Conservation (phyloP, 2,329 filamentous ascomycete genomes). For the Chaetomiaceae sp. region DNA sequence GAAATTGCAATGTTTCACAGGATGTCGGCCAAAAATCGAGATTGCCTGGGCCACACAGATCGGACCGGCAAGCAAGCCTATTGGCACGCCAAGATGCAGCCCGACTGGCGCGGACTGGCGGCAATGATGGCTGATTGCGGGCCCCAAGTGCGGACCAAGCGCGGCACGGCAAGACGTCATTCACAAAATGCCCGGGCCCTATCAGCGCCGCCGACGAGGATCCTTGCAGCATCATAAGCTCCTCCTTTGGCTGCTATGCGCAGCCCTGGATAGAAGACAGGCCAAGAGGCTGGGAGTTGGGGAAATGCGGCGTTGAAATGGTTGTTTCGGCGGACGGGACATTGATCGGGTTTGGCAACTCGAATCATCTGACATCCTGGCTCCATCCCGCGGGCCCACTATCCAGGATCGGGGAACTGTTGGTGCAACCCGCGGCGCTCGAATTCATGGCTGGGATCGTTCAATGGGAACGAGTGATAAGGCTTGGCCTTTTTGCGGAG, state of each 20-base stretch:
- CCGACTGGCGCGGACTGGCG: not conserved
- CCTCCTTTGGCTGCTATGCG: not conserved
- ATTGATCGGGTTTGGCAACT: no score
- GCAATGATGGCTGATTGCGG: not conserved
- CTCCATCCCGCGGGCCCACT: conserved; percentile 1
- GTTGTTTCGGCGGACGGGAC: not conserved
- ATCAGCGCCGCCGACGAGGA: no score
- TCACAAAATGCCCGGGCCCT: not conserved
- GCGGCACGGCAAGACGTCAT: not conserved
- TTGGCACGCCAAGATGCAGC: conserved; percentile 8
- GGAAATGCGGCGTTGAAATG: not conserved
- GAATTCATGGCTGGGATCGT: conserved; percentile 1
- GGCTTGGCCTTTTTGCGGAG: not conserved
- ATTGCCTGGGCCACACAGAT: not conserved
- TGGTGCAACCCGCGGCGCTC: conserved; percentile 6
- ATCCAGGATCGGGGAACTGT: conserved; percentile 13
- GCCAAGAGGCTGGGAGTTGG: not conserved
- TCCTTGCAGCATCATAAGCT: not conserved
- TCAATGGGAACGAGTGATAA: not conserved
- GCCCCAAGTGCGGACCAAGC: not conserved
- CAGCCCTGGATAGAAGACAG: no score
- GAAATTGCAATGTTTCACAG: not conserved
- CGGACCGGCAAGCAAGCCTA: conserved; percentile 13
- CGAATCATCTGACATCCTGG: conserved; percentile 15
- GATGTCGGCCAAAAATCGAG: not conserved